phyloP scores from a whole-genome alignment of 257 asterid genomes.

The Primulina huaijiensis region DNA sequence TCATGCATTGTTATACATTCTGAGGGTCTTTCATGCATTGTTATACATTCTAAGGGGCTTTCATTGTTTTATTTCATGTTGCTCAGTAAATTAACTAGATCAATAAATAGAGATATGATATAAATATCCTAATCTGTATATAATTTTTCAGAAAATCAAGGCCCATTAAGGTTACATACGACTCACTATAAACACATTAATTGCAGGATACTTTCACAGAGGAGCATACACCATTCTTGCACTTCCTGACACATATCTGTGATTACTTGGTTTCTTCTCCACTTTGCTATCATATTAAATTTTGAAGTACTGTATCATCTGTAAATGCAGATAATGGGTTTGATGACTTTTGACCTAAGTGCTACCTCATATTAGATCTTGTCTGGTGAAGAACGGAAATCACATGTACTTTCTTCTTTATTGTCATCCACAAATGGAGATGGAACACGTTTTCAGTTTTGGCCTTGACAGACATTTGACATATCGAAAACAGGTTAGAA shows the following conservation, averaged over 20 bases:
- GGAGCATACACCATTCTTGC: constrained; percentile 83
- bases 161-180: neutral
- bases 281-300: neutral
- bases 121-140: neutral
- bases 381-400: neutral
- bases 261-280: constrained; percentile 33
- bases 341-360: neutral
- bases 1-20: neutral
- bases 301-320: neutral
- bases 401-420: neutral
- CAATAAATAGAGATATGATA: neutral
- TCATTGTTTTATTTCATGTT: too few species aligned
- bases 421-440: neutral
- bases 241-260: constrained; percentile 85
- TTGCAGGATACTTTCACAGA: constrained; percentile 84
- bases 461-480: neutral
- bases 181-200: constrained; percentile 17
- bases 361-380: neutral
- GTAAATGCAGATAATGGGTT: neutral
- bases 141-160: neutral
- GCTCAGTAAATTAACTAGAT: neutral
- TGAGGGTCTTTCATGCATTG: neutral
- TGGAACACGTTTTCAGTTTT: neutral
- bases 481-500: neutral
- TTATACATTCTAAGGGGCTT: too few species aligned